Conservation (phyloP, 2,329 filamentous ascomycete species). For the Calonectria multiphialidica region DNA sequence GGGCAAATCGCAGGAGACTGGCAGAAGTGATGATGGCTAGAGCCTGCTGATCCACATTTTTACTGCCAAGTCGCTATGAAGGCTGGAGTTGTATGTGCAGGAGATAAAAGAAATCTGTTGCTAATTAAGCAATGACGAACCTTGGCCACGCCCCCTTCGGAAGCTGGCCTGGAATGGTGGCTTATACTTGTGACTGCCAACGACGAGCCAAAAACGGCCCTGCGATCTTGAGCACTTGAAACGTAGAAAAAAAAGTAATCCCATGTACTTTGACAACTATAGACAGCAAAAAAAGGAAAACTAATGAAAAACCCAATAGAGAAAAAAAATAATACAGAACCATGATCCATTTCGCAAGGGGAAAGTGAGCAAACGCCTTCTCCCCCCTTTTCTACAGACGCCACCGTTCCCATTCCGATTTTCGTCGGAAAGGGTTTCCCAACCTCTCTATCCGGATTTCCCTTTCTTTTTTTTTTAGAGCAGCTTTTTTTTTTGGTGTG, state of each 20-base stretch:
- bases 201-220: not conserved
- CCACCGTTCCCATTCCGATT: not conserved
- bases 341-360: not conserved
- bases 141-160: too few species aligned
- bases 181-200: too few species aligned
- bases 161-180: not conserved
- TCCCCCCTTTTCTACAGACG: not conserved
- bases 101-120: too few species aligned
- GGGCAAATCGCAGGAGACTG: too few species aligned
- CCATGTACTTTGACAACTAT: slow-evolving; percentile 3
- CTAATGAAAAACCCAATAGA: not conserved
- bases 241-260: not conserved
- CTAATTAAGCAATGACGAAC: too few species aligned
- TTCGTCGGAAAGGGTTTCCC: not conserved
- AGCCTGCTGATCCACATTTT: too few species aligned
- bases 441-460: not conserved
- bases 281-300: slow-evolving; percentile 1
- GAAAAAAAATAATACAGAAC: not conserved
- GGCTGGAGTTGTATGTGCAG: too few species aligned
- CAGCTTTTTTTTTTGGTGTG: not conserved
- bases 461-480: not conserved
- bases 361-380: not conserved
- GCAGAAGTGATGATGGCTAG: too few species aligned
- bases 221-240: not conserved
- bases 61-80: too few species aligned